These are phyloP conservation scores for Luffa acutangula DNA, from an alignment of 306 rosid genomes.

Conservation along the genomic window DNA sequence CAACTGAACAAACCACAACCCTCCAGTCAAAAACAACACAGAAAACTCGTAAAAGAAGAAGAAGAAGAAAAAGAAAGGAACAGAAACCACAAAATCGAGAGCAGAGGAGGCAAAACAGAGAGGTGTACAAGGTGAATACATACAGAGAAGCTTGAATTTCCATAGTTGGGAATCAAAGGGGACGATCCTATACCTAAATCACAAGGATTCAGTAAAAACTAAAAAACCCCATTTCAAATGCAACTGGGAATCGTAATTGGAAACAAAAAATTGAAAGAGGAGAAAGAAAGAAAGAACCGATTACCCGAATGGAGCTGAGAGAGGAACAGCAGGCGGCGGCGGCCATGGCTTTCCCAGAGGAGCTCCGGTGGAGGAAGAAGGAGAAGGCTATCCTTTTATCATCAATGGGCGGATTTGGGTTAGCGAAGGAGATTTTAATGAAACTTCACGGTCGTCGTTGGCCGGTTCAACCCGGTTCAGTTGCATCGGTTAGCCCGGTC, in stretches of 20 bases:
- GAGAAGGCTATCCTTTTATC: slow-evolving; percentile 1
- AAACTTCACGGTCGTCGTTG: neutral
- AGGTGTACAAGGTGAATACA: slow-evolving; percentile 5
- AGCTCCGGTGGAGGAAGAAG: neutral
- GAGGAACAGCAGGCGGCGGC: slow-evolving; percentile 15
- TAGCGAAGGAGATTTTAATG: neutral
- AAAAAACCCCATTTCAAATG: neutral
- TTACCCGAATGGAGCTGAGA: slow-evolving; percentile 17
- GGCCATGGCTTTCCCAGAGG: slow-evolving; percentile 16
- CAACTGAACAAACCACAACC: neutral
- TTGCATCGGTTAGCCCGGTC: neutral
- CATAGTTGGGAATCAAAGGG: slow-evolving; percentile 9
- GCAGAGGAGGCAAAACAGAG: neutral
- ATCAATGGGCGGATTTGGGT: neutral
- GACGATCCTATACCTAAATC: slow-evolving; percentile 18
- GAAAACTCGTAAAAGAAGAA: neutral
- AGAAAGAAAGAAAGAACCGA: slow-evolving; percentile 26
- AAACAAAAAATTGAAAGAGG: neutral
- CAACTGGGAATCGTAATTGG: neutral
- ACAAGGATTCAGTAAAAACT: neutral
- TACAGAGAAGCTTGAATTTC: slow-evolving; percentile 14
- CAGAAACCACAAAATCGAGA: neutral
- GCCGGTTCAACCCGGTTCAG: neutral
- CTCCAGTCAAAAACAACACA: neutral
- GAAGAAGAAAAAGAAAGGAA: neutral